Conservation (phyloP, 352 stramenopile species). For the Phytopythium sindhum region DNA sequence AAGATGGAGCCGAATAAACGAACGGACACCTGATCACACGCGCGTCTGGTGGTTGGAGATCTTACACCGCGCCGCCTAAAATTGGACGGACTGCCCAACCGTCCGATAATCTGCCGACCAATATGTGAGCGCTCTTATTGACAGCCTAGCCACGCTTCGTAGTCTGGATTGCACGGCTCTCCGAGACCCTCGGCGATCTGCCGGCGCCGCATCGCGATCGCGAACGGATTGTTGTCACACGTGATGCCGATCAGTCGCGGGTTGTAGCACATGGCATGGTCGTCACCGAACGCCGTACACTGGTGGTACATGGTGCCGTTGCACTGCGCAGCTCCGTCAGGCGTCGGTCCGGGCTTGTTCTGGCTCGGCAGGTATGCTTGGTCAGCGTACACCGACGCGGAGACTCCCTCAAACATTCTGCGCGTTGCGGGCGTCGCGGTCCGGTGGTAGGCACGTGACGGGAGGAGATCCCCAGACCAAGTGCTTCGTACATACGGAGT, state of each 20-base stretch:
- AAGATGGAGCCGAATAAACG: background rate
- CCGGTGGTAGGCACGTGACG: background rate
- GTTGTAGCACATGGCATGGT: conserved; percentile 29
- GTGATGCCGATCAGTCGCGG: conserved; percentile 23
- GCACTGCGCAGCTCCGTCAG: conserved; percentile 10
- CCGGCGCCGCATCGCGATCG: conserved; percentile 20
- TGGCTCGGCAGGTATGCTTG: background rate
- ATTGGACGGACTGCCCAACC: background rate
- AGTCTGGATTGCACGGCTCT: conserved; percentile 14
- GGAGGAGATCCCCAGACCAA: background rate
- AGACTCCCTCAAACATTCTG: conserved; percentile 17
- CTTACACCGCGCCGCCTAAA: background rate
- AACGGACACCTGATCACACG: background rate
- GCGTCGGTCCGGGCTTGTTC: conserved; percentile 5
- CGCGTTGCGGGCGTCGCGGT: conserved; percentile 15
- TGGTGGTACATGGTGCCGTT: conserved; percentile 22
- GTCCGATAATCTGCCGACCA: background rate
- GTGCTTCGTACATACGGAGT: conserved; percentile 7
- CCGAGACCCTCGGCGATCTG: conserved; percentile 29
- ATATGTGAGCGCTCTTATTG: background rate
- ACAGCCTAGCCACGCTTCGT: conserved; percentile 38
- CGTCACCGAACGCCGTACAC: conserved; percentile 7
- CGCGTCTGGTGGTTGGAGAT: too few species aligned
- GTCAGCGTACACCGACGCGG: conserved; percentile 18
- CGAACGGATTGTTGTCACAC: conserved; percentile 16